These are phyloP conservation scores for Sanguinoderma infundibulare DNA, from an alignment of 1,284 basidiomycete genomes.

Conservation along the genomic window DNA sequence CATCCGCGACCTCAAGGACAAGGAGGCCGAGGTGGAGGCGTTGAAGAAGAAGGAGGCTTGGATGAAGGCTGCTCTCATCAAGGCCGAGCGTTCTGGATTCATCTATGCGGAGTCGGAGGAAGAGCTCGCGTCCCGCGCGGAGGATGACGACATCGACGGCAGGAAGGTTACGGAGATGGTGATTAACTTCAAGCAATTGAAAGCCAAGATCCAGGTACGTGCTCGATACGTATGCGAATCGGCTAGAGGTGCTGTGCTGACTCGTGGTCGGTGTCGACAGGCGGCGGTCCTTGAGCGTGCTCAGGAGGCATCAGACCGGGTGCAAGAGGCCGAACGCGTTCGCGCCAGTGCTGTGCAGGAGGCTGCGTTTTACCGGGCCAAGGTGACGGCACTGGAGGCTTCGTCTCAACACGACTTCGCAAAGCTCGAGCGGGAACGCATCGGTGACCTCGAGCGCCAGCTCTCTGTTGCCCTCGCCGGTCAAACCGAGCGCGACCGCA, in stretches of 20 bases:
- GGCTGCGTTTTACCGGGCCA: conserved; percentile 95
- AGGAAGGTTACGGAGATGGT: conserved; percentile 73
- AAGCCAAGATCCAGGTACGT: conserved; percentile 85
- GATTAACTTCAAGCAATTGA: conserved; percentile 88
- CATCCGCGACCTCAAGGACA: conserved; percentile 77
- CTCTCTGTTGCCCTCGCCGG: conserved; percentile 71
- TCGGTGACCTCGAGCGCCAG: conserved; percentile 81
- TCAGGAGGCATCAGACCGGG: conserved; percentile 74
- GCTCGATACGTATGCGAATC: background rate
- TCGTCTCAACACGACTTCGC: conserved; percentile 67
- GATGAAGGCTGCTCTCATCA: conserved; percentile 83
- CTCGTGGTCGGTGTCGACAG: conserved; percentile 41
- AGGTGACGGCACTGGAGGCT: conserved; percentile 85
- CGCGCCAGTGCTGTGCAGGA: conserved; percentile 89
- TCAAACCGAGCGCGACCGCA: conserved; percentile 70
- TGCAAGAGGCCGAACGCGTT: conserved; percentile 82
- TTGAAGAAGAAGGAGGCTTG: conserved; percentile 83
- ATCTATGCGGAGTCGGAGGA: conserved; percentile 56
- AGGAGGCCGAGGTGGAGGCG: conserved; percentile 81
- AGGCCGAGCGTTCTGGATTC: conserved; percentile 85
- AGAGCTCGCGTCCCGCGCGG: conserved; percentile 44
- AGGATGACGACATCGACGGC: conserved; percentile 39
- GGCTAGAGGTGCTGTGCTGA: conserved; percentile 3
- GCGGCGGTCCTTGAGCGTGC: conserved; percentile 77
- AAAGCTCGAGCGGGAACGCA: conserved; percentile 78